These are phyloP conservation scores for Xylariaceae sp. DNA, from an alignment of 2,329 filamentous ascomycete genomes.

Conservation along the genomic window DNA sequence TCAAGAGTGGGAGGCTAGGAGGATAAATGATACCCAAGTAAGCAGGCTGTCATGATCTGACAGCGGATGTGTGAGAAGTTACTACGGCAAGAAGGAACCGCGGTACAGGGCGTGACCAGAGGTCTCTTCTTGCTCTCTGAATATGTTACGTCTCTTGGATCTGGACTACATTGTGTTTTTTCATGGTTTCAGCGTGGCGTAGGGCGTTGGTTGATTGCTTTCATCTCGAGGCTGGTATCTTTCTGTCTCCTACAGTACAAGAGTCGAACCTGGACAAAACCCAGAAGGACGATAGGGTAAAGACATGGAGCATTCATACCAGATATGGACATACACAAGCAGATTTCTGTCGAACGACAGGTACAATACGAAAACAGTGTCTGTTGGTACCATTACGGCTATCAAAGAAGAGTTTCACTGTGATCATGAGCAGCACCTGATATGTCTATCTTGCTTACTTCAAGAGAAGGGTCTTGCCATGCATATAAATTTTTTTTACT, in stretches of 20 bases:
- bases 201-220: constrained; percentile 26
- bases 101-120: not conserved
- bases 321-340: too few species aligned
- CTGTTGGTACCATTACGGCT: too few species aligned
- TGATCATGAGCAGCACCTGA: too few species aligned
- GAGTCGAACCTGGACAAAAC: not conserved
- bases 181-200: constrained; percentile 36
- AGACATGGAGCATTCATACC: too few species aligned
- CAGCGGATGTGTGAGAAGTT: constrained; percentile 20
- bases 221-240: constrained; percentile 13
- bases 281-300: not conserved
- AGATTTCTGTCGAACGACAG: too few species aligned
- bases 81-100: constrained; percentile 8
- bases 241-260: constrained; percentile 4
- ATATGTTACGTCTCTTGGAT: constrained; percentile 7
- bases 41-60: constrained; percentile 11
- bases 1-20: constrained; percentile 45
- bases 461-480: too few species aligned
- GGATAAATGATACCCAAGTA: constrained; percentile 43
- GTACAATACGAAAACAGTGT: too few species aligned
- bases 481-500: too few species aligned
- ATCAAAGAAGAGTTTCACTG: too few species aligned
- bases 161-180: constrained; percentile 21
- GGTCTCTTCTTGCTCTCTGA: not conserved
- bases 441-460: too few species aligned